Conservation (phyloP, 106 monocot species). For the Dendrobium chrysotoxum region DNA sequence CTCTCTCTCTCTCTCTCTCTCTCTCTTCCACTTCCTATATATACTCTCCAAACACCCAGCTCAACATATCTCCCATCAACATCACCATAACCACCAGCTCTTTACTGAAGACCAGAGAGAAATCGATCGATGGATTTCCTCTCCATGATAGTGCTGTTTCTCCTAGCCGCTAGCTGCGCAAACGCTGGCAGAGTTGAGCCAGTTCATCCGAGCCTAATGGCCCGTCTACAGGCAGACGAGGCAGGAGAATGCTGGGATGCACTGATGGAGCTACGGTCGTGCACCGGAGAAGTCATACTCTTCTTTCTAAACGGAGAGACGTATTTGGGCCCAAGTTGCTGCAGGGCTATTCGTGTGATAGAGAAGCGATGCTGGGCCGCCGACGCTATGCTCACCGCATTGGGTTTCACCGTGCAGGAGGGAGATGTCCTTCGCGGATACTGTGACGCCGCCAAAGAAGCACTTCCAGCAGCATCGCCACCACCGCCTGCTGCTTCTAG, state of each 20-base stretch:
- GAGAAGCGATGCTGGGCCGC: conserved; percentile 64
- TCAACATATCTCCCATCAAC: too few species aligned
- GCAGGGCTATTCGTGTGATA: conserved; percentile 54
- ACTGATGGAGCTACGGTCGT: conserved; percentile 46
- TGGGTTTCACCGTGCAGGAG: conserved; percentile 68
- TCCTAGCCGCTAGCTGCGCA: not conserved
- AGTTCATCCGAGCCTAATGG: conserved; percentile 1
- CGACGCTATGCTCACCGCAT: conserved; percentile 46
- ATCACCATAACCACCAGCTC: too few species aligned
- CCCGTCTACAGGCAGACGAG: conserved; percentile 31
- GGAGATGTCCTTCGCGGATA: conserved; percentile 53
- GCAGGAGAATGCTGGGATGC: conserved; percentile 55
- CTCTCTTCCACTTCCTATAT: too few species aligned
- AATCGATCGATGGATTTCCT: not conserved
- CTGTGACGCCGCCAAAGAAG: conserved; percentile 35
- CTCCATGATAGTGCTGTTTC: not conserved
- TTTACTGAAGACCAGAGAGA: too few species aligned
- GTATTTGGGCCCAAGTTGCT: conserved; percentile 61
- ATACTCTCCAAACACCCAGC: too few species aligned
- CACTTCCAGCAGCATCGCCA: not conserved
- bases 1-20: too few species aligned
- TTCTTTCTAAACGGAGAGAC: conserved; percentile 90
- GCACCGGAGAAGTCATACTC: conserved; percentile 78
- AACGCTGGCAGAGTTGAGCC: not conserved
- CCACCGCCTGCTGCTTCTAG: not conserved